These are phyloP conservation scores for Bipolaris zeicola DNA, from an alignment of 2,329 filamentous ascomycete genomes.

Conservation along the genomic window DNA sequence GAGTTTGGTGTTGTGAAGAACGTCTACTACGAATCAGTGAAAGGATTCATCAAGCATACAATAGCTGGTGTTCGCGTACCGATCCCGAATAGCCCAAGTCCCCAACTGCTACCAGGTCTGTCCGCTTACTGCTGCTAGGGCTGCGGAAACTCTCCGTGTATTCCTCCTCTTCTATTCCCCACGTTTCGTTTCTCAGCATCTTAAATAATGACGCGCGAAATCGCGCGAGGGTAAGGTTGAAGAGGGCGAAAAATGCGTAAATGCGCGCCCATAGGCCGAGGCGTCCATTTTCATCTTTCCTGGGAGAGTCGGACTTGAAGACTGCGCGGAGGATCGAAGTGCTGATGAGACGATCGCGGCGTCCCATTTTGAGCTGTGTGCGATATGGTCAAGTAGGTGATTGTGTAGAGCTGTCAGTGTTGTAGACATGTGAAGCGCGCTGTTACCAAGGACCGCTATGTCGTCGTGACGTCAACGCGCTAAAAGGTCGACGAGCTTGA, in stretches of 20 bases:
- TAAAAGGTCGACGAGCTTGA: background rate
- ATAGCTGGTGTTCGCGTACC: constrained; percentile 42
- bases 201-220: constrained; percentile 57
- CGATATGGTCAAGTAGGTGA: background rate
- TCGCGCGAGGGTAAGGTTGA: constrained; percentile 56
- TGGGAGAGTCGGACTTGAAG: constrained; percentile 31
- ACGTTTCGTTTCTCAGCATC: constrained; percentile 57
- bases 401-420: constrained; percentile 3
- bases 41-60: background rate
- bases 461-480: constrained; percentile 18
- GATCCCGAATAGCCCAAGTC: constrained; percentile 77
- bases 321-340: constrained; percentile 47
- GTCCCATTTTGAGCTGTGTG: constrained; percentile 38
- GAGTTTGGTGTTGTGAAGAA: constrained; percentile 72
- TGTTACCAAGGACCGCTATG: background rate
- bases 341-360: constrained; percentile 45
- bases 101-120: constrained; percentile 62
- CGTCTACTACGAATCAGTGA: constrained; percentile 52
- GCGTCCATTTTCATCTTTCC: constrained; percentile 25
- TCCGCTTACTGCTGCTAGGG: constrained; percentile 46
- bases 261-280: constrained; percentile 51
- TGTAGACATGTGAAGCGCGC: constrained; percentile 4
- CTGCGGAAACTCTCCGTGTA: constrained; percentile 61
- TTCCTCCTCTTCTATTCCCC: constrained; percentile 60
- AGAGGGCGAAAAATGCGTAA: constrained; percentile 61